Evolutionary conservation across 129 eudicot species (phyloP), one percentile per base, ranked within the genome.

Genomic region (Cynara cardunculus): DNA sequence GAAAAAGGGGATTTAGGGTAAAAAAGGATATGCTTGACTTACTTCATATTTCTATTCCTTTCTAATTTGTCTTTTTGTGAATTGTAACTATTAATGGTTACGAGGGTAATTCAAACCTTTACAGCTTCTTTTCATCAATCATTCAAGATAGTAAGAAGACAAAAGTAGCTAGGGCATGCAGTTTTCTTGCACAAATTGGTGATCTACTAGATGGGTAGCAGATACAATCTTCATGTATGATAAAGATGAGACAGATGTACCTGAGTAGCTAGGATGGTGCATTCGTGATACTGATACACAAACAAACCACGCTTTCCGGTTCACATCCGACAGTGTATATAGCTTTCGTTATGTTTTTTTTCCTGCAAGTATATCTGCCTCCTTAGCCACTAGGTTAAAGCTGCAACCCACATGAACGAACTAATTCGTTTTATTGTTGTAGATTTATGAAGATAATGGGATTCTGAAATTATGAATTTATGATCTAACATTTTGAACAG

Each of bases 221-320:
- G 81, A 85, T 61, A 73, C 80, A 78, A 49, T 73, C 80, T 89
- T 83, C 61, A 69, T 87, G 93, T 82, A 80, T 81, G 85, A 89
- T 80, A 89, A 89, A 89, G 93, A 83, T 22, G 89, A 76, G 87
- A 87, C 93, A 87, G 37, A 49, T 73, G 87, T 85, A 87, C 87
- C 86, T 65, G 44, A 78, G 46, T 44, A 18, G 46, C 39, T 34
- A 7, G 9, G 30, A 77, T 80, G 83, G 59, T 77, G 69, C 31
- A 44, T 78, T 78, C 74, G 10, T 72, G 75, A 72, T 71, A 69
- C 75, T 22, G 71, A 69, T 78, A 69, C 24, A 44, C 68, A 78
- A 85, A 76, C 77, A 76, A 86, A 78, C 84, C 82, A 61, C 72
- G 31, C 81, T 83, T 75, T 59, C 30, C 74, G 41, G 41, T 41